phyloP scores from a whole-genome alignment of 768 basidiomycete genomes.

The Dentipellis fragilis region DNA sequence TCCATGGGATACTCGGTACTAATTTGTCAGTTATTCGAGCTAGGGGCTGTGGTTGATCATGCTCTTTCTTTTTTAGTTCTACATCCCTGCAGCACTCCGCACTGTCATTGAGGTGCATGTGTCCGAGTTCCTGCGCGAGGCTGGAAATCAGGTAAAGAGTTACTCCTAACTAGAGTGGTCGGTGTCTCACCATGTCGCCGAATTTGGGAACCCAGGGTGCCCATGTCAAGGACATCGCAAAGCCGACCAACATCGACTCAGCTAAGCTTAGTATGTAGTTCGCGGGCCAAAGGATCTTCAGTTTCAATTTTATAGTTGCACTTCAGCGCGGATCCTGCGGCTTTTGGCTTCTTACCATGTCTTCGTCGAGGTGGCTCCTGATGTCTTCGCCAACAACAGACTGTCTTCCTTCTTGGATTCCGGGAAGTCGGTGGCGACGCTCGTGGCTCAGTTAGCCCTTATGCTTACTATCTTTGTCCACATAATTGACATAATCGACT shows the following conservation, averaged over 20 bases:
- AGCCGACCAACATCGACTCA: not conserved
- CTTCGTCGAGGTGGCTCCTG: constrained; percentile 26
- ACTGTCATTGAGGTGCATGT: not conserved
- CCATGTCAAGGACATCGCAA: constrained; percentile 5
- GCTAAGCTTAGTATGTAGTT: constrained; percentile 9
- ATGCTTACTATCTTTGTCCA: not conserved
- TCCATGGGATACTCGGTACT: too few species aligned
- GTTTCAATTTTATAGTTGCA: not conserved
- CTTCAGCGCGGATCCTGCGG: constrained; percentile 27
- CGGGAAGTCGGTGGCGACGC: constrained; percentile 18
- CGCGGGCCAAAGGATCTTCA: not conserved
- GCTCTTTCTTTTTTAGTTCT: not conserved
- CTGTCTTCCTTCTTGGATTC: constrained; percentile 26
- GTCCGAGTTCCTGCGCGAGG: constrained; percentile 10
- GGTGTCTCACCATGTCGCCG: not conserved
- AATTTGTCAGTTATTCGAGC: too few species aligned
- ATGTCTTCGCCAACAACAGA: constrained; percentile 30
- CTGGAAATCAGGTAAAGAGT: constrained; percentile 7
- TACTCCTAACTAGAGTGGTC: not conserved
- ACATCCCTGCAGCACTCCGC: not conserved
- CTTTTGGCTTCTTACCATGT: constrained; percentile 28
- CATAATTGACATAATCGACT: not conserved
- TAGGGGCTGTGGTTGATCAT: too few species aligned
- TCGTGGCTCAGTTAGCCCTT: constrained; percentile 1
- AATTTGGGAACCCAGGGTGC: constrained; percentile 1